Base-by-base conservation (phyloP, 2,329 filamentous ascomycete species). In the Scortechinia acanthostroma region DNA sequence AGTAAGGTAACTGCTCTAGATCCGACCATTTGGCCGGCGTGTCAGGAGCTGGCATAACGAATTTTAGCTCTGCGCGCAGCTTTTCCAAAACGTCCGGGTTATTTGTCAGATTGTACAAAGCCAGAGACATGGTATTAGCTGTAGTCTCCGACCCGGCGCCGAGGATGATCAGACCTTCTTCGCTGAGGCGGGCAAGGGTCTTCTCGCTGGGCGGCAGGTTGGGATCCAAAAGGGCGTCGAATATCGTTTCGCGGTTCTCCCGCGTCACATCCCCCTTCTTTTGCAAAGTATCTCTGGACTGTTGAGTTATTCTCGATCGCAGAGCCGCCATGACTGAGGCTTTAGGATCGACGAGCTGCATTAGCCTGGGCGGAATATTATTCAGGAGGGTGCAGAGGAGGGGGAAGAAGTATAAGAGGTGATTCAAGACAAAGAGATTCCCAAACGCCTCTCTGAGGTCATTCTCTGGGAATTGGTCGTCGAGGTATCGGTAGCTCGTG, bases 121-220 rank as follows among this genome's bases (percentile, higher is more conserved):
- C 51, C 35, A 54, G 50, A 1, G 55, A 50, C 30, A 68, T 47
- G 2, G 57, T 47, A 4, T 52, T 47, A 2, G 55, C 56, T 2
- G 59, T 62, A 2, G 61, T 70, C 48, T 70, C 66, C 0, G 61
- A 63, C 0, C 66, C 67, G 1, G 62, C 68, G 2, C 55, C 50
- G 0, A 68, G 43, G 17, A 71, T 48, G 3, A 56, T 51, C 19
- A 60, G 59, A 0, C 59, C 66, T 42, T 71, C 68, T 3, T 66
- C 56, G 6, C 55, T 55, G 1, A 69, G 51, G 1, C 63, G 54
- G 13, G 57, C 52, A 3, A 51, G 42, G 0, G 55, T 59, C 37
- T 63, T 65, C 43, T 73, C 66, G 3, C 63, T 50, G 1, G 49
- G 52, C 10, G 55, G 61, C 17, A 71, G 43, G 1, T 55, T 48